Base-by-base conservation (phyloP, 345 rosid species). In the Arabis hirsuta region DNA sequence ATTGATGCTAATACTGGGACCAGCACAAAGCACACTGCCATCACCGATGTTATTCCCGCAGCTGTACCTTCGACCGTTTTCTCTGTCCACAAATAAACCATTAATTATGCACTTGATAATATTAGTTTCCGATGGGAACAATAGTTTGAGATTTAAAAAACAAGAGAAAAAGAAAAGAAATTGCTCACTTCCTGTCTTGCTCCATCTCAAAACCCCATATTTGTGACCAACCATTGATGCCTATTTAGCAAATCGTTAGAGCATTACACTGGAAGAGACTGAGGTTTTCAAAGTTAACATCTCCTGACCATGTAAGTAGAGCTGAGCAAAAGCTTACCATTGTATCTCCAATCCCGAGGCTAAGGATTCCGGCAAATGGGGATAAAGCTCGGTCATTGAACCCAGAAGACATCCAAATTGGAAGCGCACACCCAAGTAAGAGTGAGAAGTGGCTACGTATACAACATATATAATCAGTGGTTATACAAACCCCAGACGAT, bases 61-160 rank as follows among this genome's bases (percentile, higher is more conserved):
- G 96, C 98, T 72, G 98, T 94, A 60, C 98, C 98, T 80, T 94
- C 98, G 41, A 89, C 79, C 3, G 98, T 94, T 89, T 91, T 94
- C 84, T 94, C 97, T 94, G 82, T 73, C 67, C 42, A 36, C 41
- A 11, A 62, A 6, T 16, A 20, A 31, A 9, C 12, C 34, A 31
- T 27, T 7, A 36, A 36, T 38, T 41, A 36, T 6, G 10, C 46
- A 55, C 20, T 1, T 29, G 20, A 56, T 44, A 12, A 12, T 31
- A 31, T 65, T 73, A 65, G 72, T 56, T 39, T 48, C 58, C 0
- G 8, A 41, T 13, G 10, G 9, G 38, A 36, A 36, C 10, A 32
- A 31, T 48, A 38, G 8, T 29, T 50, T 14, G 41, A 12, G 10
- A 13, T 10, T 39, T 27, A 24, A 27, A 4, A 0, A 10, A 43